These are phyloP conservation scores for Zalaria sp. DNA, from an alignment of 2,329 filamentous ascomycete genomes.

Conservation along the genomic window DNA sequence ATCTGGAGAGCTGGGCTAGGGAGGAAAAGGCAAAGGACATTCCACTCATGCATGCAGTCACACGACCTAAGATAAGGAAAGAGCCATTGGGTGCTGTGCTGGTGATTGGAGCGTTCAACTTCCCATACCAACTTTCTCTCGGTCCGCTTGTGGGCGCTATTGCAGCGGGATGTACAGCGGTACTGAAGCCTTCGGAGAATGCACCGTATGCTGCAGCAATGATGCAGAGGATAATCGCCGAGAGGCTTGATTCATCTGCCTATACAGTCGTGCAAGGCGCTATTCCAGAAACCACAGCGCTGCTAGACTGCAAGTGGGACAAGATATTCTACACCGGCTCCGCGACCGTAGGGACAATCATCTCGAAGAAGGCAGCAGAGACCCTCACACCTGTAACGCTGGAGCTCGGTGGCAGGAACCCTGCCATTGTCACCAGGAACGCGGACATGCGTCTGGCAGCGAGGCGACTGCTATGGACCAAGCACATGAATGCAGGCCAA, in stretches of 20 bases:
- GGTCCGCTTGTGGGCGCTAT: slow-evolving; percentile 79
- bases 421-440: slow-evolving; percentile 77
- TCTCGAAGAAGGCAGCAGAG: slow-evolving; percentile 38
- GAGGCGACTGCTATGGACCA: slow-evolving; percentile 75
- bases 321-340: slow-evolving; percentile 96
- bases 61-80: slow-evolving; percentile 67
- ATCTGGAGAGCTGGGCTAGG: slow-evolving; percentile 68
- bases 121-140: slow-evolving; percentile 69
- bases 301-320: slow-evolving; percentile 86
- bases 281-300: slow-evolving; percentile 62
- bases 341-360: slow-evolving; percentile 50
- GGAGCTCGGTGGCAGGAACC: slow-evolving; percentile 85
- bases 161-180: slow-evolving; percentile 74
- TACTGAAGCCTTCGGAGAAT: slow-evolving; percentile 83
- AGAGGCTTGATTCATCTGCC: slow-evolving; percentile 60
- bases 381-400: slow-evolving; percentile 66
- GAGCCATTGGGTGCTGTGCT: slow-evolving; percentile 75
- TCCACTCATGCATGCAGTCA: slow-evolving; percentile 48
- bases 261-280: slow-evolving; percentile 71
- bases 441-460: slow-evolving; percentile 71
- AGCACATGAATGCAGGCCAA: slow-evolving; percentile 76
- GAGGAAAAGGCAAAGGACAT: slow-evolving; percentile 67
- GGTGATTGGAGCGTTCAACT: slow-evolving; percentile 88
- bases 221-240: slow-evolving; percentile 63
- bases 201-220: slow-evolving; percentile 64